Conservation (phyloP, 371 early-diverging fungal species). For the Syncephalastrum sp. region DNA sequence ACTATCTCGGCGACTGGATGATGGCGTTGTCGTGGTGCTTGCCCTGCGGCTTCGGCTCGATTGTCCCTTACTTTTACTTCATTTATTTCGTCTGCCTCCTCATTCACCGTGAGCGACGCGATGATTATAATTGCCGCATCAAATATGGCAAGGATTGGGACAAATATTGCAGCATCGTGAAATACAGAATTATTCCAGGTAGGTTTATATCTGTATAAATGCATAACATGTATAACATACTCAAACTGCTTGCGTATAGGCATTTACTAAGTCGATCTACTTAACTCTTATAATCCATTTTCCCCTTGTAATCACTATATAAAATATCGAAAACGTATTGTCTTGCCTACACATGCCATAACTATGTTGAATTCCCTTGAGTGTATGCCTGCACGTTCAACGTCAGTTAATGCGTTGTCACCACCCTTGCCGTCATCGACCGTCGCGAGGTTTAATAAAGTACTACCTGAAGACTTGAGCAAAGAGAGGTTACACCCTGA, state of each 20-base stretch:
- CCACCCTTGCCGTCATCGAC: too few relatives aligned
- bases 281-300: too few relatives aligned
- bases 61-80: conserved; percentile 91
- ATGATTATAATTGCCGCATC: conserved; percentile 82
- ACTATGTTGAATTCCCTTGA: too few relatives aligned
- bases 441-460: too few relatives aligned
- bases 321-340: too few relatives aligned
- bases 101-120: conserved; percentile 85
- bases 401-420: too few relatives aligned
- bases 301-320: too few relatives aligned
- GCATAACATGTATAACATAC: too few relatives aligned
- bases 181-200: conserved; percentile 84
- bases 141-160: conserved; percentile 96
- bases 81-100: conserved; percentile 88
- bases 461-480: too few relatives aligned
- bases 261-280: conserved; percentile 2
- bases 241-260: background rate
- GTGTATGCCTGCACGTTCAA: too few relatives aligned
- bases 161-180: conserved; percentile 79
- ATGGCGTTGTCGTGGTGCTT: conserved; percentile 85
- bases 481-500: too few relatives aligned
- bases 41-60: conserved; percentile 60
- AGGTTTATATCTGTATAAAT: background rate
- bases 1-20: conserved; percentile 90
- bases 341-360: too few relatives aligned